Evolutionary conservation across 2,329 filamentous ascomycete genomes (phyloP).

Genomic region (Zelopaecilomyces penicillatus): DNA sequence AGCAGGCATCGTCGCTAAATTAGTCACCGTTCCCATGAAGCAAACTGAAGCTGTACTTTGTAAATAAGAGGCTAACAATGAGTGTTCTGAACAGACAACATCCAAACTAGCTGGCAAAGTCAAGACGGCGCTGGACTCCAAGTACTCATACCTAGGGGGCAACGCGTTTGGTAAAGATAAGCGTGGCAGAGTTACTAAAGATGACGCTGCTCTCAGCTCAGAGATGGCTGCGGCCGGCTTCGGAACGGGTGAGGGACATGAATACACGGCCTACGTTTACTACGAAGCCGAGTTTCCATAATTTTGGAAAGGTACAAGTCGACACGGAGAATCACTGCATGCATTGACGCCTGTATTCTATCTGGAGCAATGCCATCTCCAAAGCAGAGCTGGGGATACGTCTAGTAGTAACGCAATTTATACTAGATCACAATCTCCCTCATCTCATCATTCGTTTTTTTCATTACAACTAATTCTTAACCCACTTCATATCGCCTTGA

Average conservation of each 20-base stretch:
- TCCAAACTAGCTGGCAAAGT: conserved; percentile 74
- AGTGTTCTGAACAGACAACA: conserved; percentile 52
- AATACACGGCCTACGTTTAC: conserved; percentile 95
- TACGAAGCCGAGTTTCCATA: conserved; percentile 78
- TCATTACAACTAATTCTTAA: neutral
- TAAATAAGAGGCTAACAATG: conserved; percentile 9
- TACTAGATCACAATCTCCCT: neutral
- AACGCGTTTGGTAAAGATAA: conserved; percentile 93
- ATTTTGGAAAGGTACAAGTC: conserved; percentile 12
- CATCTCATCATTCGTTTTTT: neutral
- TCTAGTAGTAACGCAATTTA: conserved; percentile 1
- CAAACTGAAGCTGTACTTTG: neutral
- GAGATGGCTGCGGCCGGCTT: conserved; percentile 75
- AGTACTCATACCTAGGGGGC: conserved; percentile 86
- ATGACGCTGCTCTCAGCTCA: conserved; percentile 68
- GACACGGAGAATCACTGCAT: conserved; percentile 7
- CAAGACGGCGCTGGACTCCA: conserved; percentile 68
- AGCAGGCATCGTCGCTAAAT: too few species aligned
- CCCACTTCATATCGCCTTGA: conserved; percentile 16
- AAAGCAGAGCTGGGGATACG: conserved; percentile 13
- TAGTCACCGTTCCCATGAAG: too few species aligned
- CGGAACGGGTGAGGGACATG: conserved; percentile 59
- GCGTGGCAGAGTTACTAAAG: conserved; percentile 83
- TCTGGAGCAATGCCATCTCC: conserved; percentile 12
- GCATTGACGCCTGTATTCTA: conserved; percentile 23